Base-by-base conservation (phyloP, 2,329 filamentous ascomycete species). In the Chrysoporthe deuterocubensis region DNA sequence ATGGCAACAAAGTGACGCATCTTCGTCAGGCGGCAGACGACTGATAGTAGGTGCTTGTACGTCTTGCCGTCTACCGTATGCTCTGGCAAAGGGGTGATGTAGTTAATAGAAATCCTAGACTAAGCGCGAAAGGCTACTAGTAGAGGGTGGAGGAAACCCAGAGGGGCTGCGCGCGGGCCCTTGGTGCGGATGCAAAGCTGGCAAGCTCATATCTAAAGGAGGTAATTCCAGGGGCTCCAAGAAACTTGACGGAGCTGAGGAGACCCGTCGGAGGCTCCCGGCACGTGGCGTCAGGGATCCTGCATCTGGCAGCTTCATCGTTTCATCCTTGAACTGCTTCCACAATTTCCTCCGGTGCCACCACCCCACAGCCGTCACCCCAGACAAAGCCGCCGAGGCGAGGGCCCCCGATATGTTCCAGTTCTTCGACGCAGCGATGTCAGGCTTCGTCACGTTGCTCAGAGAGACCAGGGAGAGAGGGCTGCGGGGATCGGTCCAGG, bases 331-430 rank as follows among this genome's bases (percentile, higher is more conserved):
- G 59, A 61, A 61, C 21, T 42, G 21, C 11, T 34, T 61, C 59
- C 59, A 61, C 21, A 61, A 40, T 8, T 61, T 46, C 16, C 42
- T 46, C 37, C 59, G 59, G 32, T 61, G 59, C 59, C 59, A 61
- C 59, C 59, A 61, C 6, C 59, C 59, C 21, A 61, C 40, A 9
- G 59, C 59, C 59, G 59, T 61, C 21, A 61, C 43, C 43, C 34
- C 13, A 5, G 26, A 34, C 16, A 57, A 18, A 18, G 32, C 32
- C 32, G 8, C 54, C 26, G 54, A 57, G 9, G 59, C 26, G 13
- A 61, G 42, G 14, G 42, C 42, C 16, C 26, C 59, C 26, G 43
- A 46, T 11, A 46, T 61, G 40, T 46, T 61, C 59, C 59, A 61
- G 21, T 61, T 61, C 42, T 48, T 2, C 2, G 59, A 61, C 6